phyloP scores from a whole-genome alignment of 208 protist genomes.

The Strigomonas galati region DNA sequence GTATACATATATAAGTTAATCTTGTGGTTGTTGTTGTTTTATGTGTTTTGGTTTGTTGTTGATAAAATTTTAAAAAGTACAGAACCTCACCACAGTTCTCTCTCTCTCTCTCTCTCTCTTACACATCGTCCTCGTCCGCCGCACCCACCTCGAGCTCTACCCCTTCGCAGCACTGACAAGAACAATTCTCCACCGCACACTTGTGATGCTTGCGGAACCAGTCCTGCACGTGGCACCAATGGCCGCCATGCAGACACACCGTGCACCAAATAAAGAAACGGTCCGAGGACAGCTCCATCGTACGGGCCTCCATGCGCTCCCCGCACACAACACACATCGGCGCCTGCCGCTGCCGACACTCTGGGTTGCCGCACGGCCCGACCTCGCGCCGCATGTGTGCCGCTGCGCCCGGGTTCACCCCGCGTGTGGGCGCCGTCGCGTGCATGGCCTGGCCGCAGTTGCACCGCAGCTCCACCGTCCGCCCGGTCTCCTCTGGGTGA shows the following conservation, averaged over 20 bases:
- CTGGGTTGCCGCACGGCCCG: conserved; percentile 48
- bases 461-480: conserved; percentile 60
- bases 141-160: neutral
- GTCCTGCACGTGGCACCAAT: conserved; percentile 70
- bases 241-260: conserved; percentile 84
- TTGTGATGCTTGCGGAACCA: conserved; percentile 84
- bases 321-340: conserved; percentile 82
- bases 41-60: too few relatives aligned
- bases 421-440: conserved; percentile 2
- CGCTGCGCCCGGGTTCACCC: neutral
- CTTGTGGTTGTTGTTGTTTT: too few relatives aligned
- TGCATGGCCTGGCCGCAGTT: conserved; percentile 76
- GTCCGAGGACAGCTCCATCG: conserved; percentile 42
- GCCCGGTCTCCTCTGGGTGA: too few relatives aligned
- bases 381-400: conserved; percentile 22
- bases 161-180: conserved; percentile 57
- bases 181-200: conserved; percentile 83
- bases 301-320: conserved; percentile 51
- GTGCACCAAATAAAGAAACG: conserved; percentile 83
- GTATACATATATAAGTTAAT: too few relatives aligned
- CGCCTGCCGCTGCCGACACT: conserved; percentile 56
- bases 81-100: too few relatives aligned
- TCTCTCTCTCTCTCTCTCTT: neutral
- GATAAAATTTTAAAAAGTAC: too few relatives aligned
- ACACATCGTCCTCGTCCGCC: neutral